Percentiles rank a stretch among this genome's conserved stretches.
Evolutionary conservation across 208 protist genomes (phyloP).

Genomic region (Leishmania guyanensis): DNA sequence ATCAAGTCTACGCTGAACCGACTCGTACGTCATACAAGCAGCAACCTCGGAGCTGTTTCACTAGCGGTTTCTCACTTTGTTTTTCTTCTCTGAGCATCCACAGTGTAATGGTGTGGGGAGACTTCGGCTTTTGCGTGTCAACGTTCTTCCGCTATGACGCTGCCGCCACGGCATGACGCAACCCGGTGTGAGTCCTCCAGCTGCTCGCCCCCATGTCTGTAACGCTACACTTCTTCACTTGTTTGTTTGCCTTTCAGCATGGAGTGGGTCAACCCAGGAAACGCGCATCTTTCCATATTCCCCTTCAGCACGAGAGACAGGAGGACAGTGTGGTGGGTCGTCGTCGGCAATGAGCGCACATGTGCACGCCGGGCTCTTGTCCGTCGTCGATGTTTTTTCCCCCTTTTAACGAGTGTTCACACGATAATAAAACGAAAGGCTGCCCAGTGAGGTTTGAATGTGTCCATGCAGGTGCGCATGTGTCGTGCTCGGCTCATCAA

Average conservation of each 20-base stretch:
- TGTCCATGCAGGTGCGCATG: background rate
- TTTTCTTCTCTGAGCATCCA: background rate
- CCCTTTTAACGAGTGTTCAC: background rate
- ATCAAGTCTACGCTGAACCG: background rate
- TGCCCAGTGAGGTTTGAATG: background rate
- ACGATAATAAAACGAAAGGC: background rate
- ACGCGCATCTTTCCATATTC: background rate
- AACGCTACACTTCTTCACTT: background rate
- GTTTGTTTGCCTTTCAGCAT: background rate
- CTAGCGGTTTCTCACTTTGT: background rate
- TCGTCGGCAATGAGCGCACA: too few relatives aligned
- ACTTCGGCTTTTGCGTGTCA: too few relatives aligned
- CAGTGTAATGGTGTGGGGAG: background rate
- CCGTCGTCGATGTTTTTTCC: background rate
- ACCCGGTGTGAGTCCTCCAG: too few relatives aligned
- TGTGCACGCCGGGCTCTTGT: background rate
- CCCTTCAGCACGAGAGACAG: background rate
- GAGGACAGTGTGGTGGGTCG: background rate
- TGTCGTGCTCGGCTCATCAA: background rate
- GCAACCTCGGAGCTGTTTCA: background rate
- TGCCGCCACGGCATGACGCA: background rate
- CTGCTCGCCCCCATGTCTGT: background rate
- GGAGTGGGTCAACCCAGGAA: background rate
- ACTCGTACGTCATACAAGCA: background rate
- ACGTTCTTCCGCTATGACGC: background rate